Evolutionary conservation across 768 basidiomycete species (phyloP), one percentile per base, ranked within the genome.

Genomic region (Collybia mongolica): DNA sequence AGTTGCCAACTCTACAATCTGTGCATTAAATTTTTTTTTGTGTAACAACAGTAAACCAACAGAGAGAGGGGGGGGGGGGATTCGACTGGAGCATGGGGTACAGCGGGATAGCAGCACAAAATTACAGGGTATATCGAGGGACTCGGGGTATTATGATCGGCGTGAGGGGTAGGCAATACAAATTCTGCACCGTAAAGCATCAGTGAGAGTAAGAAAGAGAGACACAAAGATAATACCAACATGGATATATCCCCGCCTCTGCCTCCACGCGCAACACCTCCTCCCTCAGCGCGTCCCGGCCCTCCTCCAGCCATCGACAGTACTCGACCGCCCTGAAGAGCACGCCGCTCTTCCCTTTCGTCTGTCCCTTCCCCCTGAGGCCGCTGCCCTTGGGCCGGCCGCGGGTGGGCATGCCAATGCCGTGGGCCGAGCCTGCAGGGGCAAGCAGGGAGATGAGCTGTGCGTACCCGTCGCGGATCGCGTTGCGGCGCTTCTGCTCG

Each of bases 401-500:
- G 43, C 90, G 75, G 6, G 84, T 85, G 15, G 87, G 90, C 81
- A 88, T 81, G 35, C 81, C 83, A 35, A 88, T 81, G 0, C 79
- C 76, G 44, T 86, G 81, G 2, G 83, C 75, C 19, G 74, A 69
- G 4, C 88, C 90, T 4, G 83, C 85, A n/a, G 90, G 88, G 0
- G 90, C 83, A 47, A 95, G 83, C 19, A 96, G 72, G 0, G 84
- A 71, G 26, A 92, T 93, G 37, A 96, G 71, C 62, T 93, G 90
- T 1, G 90, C 84, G 67, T 94, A 96, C 36, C 92, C 92, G 54
- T 90, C 86, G 37, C 90, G 84, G 57, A 96, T 96, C 44, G 90
- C 89, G 60, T 95, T 95, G 8, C 93, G 83, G 6, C 93, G 88
- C 61, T 91, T 91, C 69, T 96, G 93, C 65, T 96, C 93, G 6